These are phyloP conservation scores for Pleurotus tuber-regium DNA, from an alignment of 768 basidiomycete genomes.

Conservation along the genomic window DNA sequence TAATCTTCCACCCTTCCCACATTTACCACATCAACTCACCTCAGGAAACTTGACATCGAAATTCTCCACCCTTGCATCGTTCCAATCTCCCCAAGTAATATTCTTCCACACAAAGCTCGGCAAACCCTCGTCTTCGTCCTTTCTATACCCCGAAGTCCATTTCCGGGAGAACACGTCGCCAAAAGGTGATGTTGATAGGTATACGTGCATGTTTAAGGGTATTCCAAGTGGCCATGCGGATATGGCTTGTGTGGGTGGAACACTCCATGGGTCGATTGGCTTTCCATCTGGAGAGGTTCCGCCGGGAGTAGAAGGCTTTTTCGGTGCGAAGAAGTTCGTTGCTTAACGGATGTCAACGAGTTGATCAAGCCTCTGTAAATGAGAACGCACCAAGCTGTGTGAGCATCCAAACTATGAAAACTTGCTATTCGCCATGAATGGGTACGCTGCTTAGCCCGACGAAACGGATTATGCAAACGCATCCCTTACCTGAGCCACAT, in stretches of 20 bases:
- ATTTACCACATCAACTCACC: slow-evolving; percentile 39
- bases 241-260: slow-evolving; percentile 52
- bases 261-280: slow-evolving; percentile 41
- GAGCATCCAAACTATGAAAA: slow-evolving; percentile 61
- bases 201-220: slow-evolving; percentile 67
- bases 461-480: not conserved
- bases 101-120: slow-evolving; percentile 77
- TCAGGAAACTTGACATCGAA: slow-evolving; percentile 67
- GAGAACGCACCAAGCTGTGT: slow-evolving; percentile 58
- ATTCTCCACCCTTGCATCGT: slow-evolving; percentile 52
- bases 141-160: slow-evolving; percentile 48
- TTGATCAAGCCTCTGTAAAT: not conserved
- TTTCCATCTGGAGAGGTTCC: slow-evolving; percentile 12
- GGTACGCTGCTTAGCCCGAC: not conserved
- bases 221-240: slow-evolving; percentile 63
- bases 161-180: slow-evolving; percentile 58
- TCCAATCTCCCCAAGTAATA: slow-evolving; percentile 76
- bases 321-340: slow-evolving; percentile 24
- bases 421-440: slow-evolving; percentile 47
- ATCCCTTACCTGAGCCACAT: slow-evolving; percentile 41
- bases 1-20: no score
- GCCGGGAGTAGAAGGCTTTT: slow-evolving; percentile 1
- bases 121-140: slow-evolving; percentile 46
- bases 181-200: slow-evolving; percentile 64
- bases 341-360: slow-evolving; percentile 17